Evolutionary conservation across 2,329 filamentous ascomycete genomes (phyloP), one percentile per base, ranked within the genome.

Genomic region (Botrytis byssoidea): DNA sequence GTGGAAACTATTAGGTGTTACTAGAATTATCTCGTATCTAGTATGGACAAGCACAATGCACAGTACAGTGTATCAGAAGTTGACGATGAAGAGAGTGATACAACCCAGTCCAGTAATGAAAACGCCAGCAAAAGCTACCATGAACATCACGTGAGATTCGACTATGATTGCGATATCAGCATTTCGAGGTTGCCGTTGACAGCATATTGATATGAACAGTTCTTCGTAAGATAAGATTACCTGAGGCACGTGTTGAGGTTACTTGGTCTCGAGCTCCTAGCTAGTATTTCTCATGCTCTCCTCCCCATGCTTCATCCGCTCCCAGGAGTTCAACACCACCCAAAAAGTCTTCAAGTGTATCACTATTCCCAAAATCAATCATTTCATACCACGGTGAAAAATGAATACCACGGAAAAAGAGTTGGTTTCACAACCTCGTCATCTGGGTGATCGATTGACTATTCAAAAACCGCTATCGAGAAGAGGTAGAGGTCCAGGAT

Each of bases 401-500:
- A 68, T 68, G 66, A 57, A 68, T 57, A 40, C 6, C 16, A 9
- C 3, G 14, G 20, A 42, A 68, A n/a, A 32, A 32, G n/a, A 57
- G 10, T 16, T 32, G 18, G 2, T 22, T 32, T 16, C 37, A 25
- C 48, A 14, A 32, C 35, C 66, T 57, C 48, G 32, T 10, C 48
- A 18, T 25, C 9, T 68, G 18, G 48, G 66, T 32, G 66, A 68
- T 57, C 48, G n/a, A 22, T 9, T 57, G 40, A 18, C 55, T 16
- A 42, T 57, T 12, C 76, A 76, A 59, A 61, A 73, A 22, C 77
- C 77, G 57, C 73, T 78, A 20, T 75, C 75, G 6, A 55, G 81
- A 40, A 77, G 79, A 25, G 82, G 81, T 48, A 71, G 74, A 22
- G 82, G 82, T 3, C 82, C 82, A 0, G 82, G 81, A 35, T 77